Evolutionary conservation across 805 yeast genomes (phyloP).

Genomic region (Yarrowia divulgata): DNA sequence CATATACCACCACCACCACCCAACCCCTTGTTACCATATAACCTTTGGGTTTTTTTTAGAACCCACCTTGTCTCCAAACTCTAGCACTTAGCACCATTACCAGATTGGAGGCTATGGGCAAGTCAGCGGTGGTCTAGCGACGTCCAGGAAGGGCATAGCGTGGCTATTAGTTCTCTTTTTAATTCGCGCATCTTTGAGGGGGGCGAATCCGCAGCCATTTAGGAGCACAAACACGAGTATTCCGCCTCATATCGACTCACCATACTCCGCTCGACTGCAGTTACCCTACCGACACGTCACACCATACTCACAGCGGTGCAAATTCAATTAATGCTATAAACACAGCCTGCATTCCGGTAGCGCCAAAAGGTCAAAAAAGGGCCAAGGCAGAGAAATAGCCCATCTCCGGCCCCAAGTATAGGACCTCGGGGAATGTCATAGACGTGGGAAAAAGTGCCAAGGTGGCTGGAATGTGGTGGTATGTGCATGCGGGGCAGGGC

Average conservation of each 20-base stretch:
- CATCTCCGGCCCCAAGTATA: not conserved
- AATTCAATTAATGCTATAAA: constrained; percentile 27
- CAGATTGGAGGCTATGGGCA: constrained; percentile 1
- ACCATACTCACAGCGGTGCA: constrained; percentile 9
- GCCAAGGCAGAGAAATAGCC: not conserved
- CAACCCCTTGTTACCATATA: not conserved
- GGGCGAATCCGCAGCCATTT: not conserved
- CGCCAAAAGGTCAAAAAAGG: constrained; percentile 1
- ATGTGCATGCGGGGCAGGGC: not conserved
- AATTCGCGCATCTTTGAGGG: not conserved
- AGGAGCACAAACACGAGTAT: too few species aligned
- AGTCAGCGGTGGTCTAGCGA: constrained; percentile 1
- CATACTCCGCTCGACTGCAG: not conserved
- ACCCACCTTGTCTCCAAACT: constrained; percentile 33
- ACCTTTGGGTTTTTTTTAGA: constrained; percentile 20
- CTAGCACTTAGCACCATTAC: constrained; percentile 15
- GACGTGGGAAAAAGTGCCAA: not conserved
- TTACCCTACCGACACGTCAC: constrained; percentile 37
- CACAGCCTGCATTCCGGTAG: constrained; percentile 31
- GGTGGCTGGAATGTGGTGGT: constrained; percentile 9
- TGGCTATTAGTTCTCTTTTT: not conserved
- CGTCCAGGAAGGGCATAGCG: not conserved
- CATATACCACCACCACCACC: too few species aligned
- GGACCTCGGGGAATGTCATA: not conserved
- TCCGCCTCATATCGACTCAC: not conserved